Conservation (phyloP, 371 early-diverging fungal genomes). For the Syncephalastrum contaminatum region DNA sequence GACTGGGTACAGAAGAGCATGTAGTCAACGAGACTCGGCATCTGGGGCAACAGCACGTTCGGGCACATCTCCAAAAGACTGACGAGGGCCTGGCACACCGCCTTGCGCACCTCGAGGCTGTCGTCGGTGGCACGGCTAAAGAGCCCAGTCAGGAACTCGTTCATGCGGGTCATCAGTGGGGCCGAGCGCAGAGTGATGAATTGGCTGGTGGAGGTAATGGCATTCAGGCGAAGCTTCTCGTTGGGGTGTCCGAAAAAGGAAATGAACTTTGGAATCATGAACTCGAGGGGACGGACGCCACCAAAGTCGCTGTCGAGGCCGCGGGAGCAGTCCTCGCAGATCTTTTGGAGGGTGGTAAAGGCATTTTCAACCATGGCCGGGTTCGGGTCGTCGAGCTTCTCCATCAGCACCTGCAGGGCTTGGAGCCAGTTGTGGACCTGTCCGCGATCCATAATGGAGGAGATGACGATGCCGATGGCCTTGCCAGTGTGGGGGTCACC, state of each 20-base stretch:
- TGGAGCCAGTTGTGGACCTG: conserved; percentile 81
- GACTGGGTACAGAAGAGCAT: conserved; percentile 91
- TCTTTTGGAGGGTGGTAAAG: conserved; percentile 83
- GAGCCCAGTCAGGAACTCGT: conserved; percentile 74
- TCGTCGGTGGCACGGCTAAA: conserved; percentile 82
- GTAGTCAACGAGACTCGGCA: conserved; percentile 84
- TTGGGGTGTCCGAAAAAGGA: conserved; percentile 76
- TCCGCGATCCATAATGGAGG: conserved; percentile 75
- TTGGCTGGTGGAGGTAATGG: conserved; percentile 77
- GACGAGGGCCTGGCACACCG: conserved; percentile 92
- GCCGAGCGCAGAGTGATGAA: conserved; percentile 73
- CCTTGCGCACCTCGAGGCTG: conserved; percentile 78
- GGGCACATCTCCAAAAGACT: conserved; percentile 82
- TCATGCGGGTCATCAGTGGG: conserved; percentile 70
- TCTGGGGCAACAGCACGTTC: conserved; percentile 78
- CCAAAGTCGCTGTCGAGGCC: conserved; percentile 73
- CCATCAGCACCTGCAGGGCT: conserved; percentile 73
- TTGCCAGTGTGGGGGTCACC: conserved; percentile 82
- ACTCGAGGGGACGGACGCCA: conserved; percentile 73
- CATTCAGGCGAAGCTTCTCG: conserved; percentile 69
- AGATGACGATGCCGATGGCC: conserved; percentile 65
- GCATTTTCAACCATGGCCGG: conserved; percentile 80
- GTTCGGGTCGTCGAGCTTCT: conserved; percentile 69
- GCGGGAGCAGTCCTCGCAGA: conserved; percentile 88
- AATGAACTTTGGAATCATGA: conserved; percentile 87